Percentiles rank a stretch among this genome's conserved stretches.
These are phyloP conservation scores for Ustilago tritici DNA, from an alignment of 1,284 basidiomycete species.

Conservation along the genomic window DNA sequence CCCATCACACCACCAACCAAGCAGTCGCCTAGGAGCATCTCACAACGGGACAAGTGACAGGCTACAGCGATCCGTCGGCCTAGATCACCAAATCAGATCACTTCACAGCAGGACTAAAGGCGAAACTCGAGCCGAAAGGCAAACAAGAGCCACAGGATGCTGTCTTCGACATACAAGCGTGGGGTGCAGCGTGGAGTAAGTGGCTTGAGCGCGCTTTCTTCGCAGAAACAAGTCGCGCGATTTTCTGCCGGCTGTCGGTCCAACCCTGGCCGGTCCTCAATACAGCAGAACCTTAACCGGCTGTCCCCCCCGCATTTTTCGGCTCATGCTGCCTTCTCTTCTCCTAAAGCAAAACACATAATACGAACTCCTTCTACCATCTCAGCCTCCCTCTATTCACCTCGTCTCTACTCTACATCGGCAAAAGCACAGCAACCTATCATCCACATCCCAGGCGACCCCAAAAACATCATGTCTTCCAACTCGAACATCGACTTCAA, in stretches of 20 bases:
- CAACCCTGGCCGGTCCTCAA: constrained; percentile 11
- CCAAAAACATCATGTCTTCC: constrained; percentile 20
- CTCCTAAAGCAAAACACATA: not conserved
- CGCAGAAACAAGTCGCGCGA: not conserved
- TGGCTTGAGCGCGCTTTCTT: constrained; percentile 26
- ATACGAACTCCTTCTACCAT: not conserved
- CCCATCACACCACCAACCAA: constrained; percentile 5
- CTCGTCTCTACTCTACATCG: constrained; percentile 9
- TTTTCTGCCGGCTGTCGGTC: constrained; percentile 27
- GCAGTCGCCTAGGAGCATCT: too few species aligned
- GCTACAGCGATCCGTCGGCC: not conserved
- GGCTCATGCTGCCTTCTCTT: not conserved
- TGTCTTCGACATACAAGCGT: not conserved
- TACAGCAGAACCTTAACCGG: not conserved
- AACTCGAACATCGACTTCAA: constrained; percentile 55
- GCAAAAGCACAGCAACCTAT: constrained; percentile 18
- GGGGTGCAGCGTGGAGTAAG: not conserved
- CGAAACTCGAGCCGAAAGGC: not conserved
- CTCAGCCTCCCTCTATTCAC: not conserved
- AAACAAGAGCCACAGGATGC: not conserved
- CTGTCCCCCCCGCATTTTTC: constrained; percentile 27
- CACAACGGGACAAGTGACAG: not conserved
- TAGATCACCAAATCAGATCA: not conserved
- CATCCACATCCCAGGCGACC: constrained; percentile 32
- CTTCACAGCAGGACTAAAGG: not conserved